Conservation (phyloP, 2,329 filamentous ascomycete species). For the Beauveria brongniartii region DNA sequence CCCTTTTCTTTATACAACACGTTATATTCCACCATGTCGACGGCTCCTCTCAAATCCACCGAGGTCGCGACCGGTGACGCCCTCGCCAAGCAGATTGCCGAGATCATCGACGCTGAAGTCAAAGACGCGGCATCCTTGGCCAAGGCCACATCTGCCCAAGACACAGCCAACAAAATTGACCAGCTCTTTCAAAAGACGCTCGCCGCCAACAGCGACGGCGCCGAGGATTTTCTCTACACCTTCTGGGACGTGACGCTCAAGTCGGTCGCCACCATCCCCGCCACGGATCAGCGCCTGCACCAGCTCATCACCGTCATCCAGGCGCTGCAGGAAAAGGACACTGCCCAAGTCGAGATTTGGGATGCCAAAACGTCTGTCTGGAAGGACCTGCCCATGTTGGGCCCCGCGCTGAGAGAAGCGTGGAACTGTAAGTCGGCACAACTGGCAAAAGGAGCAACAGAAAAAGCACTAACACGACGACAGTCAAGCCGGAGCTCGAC, state of each 20-base stretch:
- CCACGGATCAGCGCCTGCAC: slow-evolving; percentile 19
- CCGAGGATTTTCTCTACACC: slow-evolving; percentile 20
- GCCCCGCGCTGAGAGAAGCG: slow-evolving; percentile 21
- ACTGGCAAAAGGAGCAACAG: not conserved
- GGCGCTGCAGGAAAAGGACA: slow-evolving; percentile 17
- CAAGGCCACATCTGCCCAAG: slow-evolving; percentile 13
- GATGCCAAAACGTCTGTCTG: slow-evolving; percentile 19
- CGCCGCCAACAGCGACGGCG: slow-evolving; percentile 13
- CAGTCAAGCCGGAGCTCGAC: slow-evolving; percentile 20
- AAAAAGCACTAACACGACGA: not conserved
- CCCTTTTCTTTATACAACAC: not conserved
- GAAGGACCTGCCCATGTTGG: slow-evolving; percentile 24
- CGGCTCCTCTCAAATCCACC: slow-evolving; percentile 6
- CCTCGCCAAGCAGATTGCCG: slow-evolving; percentile 14
- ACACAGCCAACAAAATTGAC: slow-evolving; percentile 19
- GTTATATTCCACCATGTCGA: not conserved
- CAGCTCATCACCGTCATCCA: slow-evolving; percentile 18
- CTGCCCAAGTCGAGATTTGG: slow-evolving; percentile 22
- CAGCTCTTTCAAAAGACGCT: slow-evolving; percentile 15
- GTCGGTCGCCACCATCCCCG: slow-evolving; percentile 19
- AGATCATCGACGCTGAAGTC: slow-evolving; percentile 19
- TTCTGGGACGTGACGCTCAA: slow-evolving; percentile 22
- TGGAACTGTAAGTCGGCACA: slow-evolving; percentile 20
- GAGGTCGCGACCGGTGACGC: slow-evolving; percentile 4
- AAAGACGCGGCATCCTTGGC: slow-evolving; percentile 10